phyloP scores from a whole-genome alignment of 495 filamentous ascomycete genomes.

The Venustampulla echinocandica region DNA sequence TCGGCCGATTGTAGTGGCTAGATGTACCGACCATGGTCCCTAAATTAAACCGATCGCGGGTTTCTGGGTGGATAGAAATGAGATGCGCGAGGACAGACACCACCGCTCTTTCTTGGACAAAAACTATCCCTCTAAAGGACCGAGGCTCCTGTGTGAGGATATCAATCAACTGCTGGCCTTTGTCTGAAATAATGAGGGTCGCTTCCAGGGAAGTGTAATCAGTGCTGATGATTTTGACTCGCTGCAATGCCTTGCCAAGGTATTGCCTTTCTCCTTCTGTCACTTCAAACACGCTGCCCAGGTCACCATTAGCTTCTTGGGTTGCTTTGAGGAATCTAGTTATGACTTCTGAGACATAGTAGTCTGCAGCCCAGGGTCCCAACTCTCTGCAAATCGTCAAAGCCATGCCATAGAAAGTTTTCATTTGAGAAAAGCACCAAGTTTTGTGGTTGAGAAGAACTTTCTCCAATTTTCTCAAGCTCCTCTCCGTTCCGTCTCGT shows the following conservation, averaged over 20 bases:
- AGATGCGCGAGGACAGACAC: constrained; percentile 60
- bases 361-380: constrained; percentile 66
- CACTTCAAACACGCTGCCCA: constrained; percentile 21
- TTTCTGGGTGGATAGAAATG: constrained; percentile 51
- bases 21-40: constrained; percentile 71
- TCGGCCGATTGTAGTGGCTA: constrained; percentile 33
- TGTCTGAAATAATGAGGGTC: constrained; percentile 22
- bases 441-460: constrained; percentile 47
- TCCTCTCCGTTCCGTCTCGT: constrained; percentile 28
- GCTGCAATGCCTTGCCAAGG: constrained; percentile 41
- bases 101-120: constrained; percentile 64
- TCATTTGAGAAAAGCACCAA: constrained; percentile 55
- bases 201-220: constrained; percentile 19
- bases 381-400: constrained; percentile 50
- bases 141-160: constrained; percentile 23
- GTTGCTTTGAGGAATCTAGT: constrained; percentile 33
- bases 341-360: constrained; percentile 55
- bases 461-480: constrained; percentile 33
- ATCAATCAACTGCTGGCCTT: constrained; percentile 28
- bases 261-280: constrained; percentile 48
- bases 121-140: constrained; percentile 56
- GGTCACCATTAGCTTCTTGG: constrained; percentile 23
- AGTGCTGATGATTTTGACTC: constrained; percentile 30
- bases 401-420: constrained; percentile 42
- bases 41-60: constrained; percentile 46